phyloP scores from a whole-genome alignment of 2,329 filamentous ascomycete species.

The Aspergillus pseudoterreus region DNA sequence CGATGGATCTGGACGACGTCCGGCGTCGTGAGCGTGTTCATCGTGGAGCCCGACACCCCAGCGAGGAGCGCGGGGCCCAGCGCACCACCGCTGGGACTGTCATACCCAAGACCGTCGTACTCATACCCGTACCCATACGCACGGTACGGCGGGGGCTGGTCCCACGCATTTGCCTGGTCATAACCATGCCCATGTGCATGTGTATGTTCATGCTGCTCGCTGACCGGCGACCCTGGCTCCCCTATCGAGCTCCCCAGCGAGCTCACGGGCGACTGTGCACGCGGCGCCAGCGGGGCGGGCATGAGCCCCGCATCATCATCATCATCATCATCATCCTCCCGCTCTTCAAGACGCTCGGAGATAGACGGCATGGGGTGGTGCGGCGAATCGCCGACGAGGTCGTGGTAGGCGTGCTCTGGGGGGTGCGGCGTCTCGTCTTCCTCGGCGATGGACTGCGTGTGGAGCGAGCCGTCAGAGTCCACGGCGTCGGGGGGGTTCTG shows the following conservation, averaged over 20 bases:
- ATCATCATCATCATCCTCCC: constrained; percentile 11
- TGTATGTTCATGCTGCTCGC: background rate
- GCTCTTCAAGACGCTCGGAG: constrained; percentile 20
- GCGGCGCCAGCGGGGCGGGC: constrained; percentile 12
- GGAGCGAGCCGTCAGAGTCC: background rate
- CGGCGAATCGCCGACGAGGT: constrained; percentile 20
- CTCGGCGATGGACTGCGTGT: constrained; percentile 1
- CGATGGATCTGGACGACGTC: background rate
- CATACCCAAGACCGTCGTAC: too few species aligned
- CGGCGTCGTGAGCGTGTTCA: background rate
- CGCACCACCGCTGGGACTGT: too few species aligned
- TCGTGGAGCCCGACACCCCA: too few species aligned
- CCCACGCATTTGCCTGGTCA: background rate
- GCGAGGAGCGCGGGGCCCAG: too few species aligned
- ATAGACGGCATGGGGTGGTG: constrained; percentile 24
- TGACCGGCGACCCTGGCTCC: constrained; percentile 26
- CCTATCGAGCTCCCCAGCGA: constrained; percentile 24
- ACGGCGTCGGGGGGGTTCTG: constrained; percentile 18
- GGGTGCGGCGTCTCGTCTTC: constrained; percentile 4
- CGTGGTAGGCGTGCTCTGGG: constrained; percentile 13
- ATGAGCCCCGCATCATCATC: background rate
- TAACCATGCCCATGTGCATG: background rate
- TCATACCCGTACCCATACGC: too few species aligned
- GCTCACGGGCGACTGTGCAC: background rate
- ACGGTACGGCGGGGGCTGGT: too few species aligned